These are phyloP conservation scores for Neocallimastix lanati DNA, from an alignment of 192 early-diverging fungal species.

Conservation along the genomic window DNA sequence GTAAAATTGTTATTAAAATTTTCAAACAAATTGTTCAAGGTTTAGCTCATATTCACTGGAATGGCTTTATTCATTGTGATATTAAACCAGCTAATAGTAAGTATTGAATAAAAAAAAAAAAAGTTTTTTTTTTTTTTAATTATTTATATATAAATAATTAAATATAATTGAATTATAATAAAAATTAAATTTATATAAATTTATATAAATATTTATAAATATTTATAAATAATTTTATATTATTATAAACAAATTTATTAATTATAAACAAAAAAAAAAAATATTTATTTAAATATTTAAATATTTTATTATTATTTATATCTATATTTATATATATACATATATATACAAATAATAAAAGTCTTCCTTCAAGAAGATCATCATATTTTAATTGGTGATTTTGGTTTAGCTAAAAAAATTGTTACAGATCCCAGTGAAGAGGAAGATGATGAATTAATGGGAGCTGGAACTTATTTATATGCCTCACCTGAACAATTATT, in stretches of 20 bases:
- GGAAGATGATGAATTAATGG: conserved; percentile 1
- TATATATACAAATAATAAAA: too few relatives aligned
- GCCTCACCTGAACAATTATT: conserved; percentile 6
- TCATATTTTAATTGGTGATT: conserved; percentile 57
- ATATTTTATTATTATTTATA: not conserved
- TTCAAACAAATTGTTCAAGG: conserved; percentile 62
- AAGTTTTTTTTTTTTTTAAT: conserved; percentile 18
- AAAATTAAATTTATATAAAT: too few relatives aligned
- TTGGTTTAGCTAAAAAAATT: conserved; percentile 57
- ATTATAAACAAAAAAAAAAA: too few relatives aligned
- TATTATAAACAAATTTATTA: too few relatives aligned
- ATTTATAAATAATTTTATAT: too few relatives aligned
- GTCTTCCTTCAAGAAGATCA: conserved; percentile 5
- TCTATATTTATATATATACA: too few relatives aligned
- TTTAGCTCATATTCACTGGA: conserved; percentile 49
- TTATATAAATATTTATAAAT: too few relatives aligned
- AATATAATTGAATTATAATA: too few relatives aligned
- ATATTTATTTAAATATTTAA: not conserved
- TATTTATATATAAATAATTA: conserved; percentile 3
- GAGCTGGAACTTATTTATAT: conserved; percentile 4
- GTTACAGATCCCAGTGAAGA: not conserved
- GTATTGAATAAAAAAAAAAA: not conserved
- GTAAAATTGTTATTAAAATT: conserved; percentile 19
- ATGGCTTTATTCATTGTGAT: conserved; percentile 57
- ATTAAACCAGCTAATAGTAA: conserved; percentile 54